A percentile compares a stretch with the other conserved stretches of the same genome.
These are phyloP conservation scores for Leishmania gerbilli DNA, from an alignment of 208 protist genomes.

Conservation along the genomic window DNA sequence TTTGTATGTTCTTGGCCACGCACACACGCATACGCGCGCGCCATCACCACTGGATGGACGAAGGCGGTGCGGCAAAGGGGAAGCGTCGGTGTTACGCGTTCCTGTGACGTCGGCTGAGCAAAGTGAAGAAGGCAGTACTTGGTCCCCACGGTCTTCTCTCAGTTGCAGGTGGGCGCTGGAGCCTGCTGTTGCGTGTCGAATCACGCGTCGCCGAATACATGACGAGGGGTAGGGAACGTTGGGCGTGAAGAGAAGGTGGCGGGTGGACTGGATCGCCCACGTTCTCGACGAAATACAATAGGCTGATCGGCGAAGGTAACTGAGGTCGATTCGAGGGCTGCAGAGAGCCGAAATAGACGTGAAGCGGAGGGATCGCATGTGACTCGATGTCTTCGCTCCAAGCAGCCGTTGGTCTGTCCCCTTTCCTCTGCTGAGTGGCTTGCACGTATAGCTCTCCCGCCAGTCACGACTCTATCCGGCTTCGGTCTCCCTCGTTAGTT, in stretches of 20 bases:
- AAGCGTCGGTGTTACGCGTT: neutral
- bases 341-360: neutral
- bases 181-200: neutral
- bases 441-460: neutral
- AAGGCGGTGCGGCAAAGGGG: neutral
- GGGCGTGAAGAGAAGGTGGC: too few species aligned
- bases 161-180: neutral
- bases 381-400: neutral
- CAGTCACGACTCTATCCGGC: neutral
- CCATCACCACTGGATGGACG: neutral
- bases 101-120: neutral
- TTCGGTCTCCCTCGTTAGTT: neutral
- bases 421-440: neutral
- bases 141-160: neutral
- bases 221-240: neutral
- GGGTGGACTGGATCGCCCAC: neutral
- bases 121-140: neutral
- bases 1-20: constrained; percentile 6
- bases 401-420: neutral
- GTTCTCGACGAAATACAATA: neutral
- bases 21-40: neutral
- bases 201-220: neutral
- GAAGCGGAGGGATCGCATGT: neutral
- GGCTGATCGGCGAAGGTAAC: neutral
- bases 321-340: neutral